phyloP scores from a whole-genome alignment of 371 early-diverging fungal species.

The Apophysomyces sp. region DNA sequence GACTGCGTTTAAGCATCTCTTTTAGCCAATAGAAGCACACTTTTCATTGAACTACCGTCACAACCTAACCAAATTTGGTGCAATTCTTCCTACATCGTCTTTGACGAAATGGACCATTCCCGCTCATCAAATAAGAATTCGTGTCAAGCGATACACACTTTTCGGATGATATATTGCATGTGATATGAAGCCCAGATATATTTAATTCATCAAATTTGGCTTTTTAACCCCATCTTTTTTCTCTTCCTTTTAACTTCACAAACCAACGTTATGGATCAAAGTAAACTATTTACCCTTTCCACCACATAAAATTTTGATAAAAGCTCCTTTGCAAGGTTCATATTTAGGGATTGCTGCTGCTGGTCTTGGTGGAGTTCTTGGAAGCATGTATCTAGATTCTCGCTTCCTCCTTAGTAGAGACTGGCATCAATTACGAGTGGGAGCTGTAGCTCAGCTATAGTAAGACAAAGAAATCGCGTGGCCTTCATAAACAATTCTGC shows the following conservation, averaged over 20 bases:
- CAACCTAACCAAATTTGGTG: background rate
- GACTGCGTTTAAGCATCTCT: background rate
- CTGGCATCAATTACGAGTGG: constrained; percentile 21
- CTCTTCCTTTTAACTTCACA: background rate
- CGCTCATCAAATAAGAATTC: background rate
- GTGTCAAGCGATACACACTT: background rate
- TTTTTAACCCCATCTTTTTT: background rate
- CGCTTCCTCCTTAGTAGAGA: constrained; percentile 25
- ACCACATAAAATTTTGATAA: background rate
- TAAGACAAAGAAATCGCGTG: background rate
- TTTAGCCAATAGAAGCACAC: too few relatives aligned
- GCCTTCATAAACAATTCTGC: background rate
- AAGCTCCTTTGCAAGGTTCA: background rate
- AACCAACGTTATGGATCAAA: constrained; percentile 11
- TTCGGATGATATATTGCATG: background rate
- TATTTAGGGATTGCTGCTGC: constrained; percentile 22
- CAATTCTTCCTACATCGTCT: background rate
- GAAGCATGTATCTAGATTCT: constrained; percentile 34
- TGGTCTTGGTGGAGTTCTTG: constrained; percentile 23
- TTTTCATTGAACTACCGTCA: background rate
- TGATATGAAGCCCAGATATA: background rate
- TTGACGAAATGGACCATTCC: background rate
- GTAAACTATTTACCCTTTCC: background rate
- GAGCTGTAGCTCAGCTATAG: constrained; percentile 19
- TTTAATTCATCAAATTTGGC: background rate